These are phyloP conservation scores for Ceratobasidium sp. DNA, from an alignment of 1,284 basidiomycete species.

Conservation along the genomic window DNA sequence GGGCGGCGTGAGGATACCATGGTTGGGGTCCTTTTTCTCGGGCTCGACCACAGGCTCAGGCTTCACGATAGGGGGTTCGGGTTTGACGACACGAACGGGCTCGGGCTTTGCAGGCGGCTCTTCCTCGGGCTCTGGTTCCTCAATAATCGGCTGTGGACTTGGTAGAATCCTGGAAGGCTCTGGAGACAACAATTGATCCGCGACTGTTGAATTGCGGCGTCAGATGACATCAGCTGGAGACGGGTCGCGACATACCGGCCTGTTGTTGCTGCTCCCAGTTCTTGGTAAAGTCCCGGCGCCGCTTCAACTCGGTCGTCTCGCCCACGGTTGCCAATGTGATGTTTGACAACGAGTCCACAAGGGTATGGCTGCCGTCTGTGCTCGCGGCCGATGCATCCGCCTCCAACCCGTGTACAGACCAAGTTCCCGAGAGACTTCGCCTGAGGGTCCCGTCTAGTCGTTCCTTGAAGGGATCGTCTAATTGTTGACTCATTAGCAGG, in stretches of 20 bases:
- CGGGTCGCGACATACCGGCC: neutral
- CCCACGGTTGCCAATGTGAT: neutral
- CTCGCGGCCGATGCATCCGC: conserved; percentile 4
- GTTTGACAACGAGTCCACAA: conserved; percentile 11
- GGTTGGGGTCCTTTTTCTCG: conserved; percentile 2
- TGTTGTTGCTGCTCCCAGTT: conserved; percentile 26
- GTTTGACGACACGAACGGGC: neutral
- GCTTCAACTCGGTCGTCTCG: conserved; percentile 22
- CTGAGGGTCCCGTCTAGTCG: conserved; percentile 27
- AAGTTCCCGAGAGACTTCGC: conserved; percentile 23
- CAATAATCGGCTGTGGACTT: conserved; percentile 28
- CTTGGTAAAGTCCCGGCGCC: conserved; percentile 21
- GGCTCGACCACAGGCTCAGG: neutral
- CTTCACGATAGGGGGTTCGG: neutral
- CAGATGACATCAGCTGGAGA: neutral
- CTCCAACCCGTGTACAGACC: conserved; percentile 13
- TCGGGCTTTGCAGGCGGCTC: neutral
- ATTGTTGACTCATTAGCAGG: neutral
- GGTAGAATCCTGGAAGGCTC: conserved; percentile 4
- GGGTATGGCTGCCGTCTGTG: conserved; percentile 22
- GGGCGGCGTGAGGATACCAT: conserved; percentile 28
- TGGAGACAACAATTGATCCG: conserved; percentile 6
- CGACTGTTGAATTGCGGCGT: neutral
- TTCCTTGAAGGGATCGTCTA: conserved; percentile 29
- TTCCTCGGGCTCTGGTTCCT: conserved; percentile 30